These are phyloP conservation scores for Wickerhamomyces xylosicus DNA, from an alignment of 805 yeast genomes.

Conservation along the genomic window DNA sequence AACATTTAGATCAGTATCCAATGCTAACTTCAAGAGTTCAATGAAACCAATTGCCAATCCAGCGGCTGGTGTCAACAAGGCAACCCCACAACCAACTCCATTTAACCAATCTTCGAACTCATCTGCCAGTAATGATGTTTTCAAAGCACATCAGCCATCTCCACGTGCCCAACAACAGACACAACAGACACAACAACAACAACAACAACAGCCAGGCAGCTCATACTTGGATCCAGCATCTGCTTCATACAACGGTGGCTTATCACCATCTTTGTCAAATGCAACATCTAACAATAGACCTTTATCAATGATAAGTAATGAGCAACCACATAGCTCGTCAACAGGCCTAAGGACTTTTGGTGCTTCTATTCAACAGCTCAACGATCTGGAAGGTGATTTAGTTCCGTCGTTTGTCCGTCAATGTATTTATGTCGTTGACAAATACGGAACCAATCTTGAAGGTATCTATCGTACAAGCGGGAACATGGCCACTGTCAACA, in stretches of 20 bases:
- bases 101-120: background rate
- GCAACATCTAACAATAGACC: conserved; percentile 20
- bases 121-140: no score
- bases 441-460: conserved; percentile 73
- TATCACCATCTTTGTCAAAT: background rate
- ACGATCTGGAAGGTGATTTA: conserved; percentile 78
- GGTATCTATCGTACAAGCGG: conserved; percentile 89
- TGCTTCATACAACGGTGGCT: background rate
- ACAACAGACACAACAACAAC: no score
- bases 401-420: conserved; percentile 87
- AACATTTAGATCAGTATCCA: conserved; percentile 3
- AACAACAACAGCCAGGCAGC: no score
- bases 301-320: conserved; percentile 18
- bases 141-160: no score
- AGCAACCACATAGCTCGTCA: conserved; percentile 17
- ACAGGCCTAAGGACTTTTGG: conserved; percentile 57
- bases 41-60: conserved; percentile 4
- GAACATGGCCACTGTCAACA: conserved; percentile 62
- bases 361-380: conserved; percentile 64
- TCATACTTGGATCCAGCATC: background rate
- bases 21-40: conserved; percentile 1
- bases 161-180: no score
- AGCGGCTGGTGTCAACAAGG: conserved; percentile 3
- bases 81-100: conserved; percentile 1
- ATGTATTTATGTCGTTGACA: conserved; percentile 81